Conservation (phyloP, 2,329 filamentous ascomycete genomes). For the Chaetomium globosum region DNA sequence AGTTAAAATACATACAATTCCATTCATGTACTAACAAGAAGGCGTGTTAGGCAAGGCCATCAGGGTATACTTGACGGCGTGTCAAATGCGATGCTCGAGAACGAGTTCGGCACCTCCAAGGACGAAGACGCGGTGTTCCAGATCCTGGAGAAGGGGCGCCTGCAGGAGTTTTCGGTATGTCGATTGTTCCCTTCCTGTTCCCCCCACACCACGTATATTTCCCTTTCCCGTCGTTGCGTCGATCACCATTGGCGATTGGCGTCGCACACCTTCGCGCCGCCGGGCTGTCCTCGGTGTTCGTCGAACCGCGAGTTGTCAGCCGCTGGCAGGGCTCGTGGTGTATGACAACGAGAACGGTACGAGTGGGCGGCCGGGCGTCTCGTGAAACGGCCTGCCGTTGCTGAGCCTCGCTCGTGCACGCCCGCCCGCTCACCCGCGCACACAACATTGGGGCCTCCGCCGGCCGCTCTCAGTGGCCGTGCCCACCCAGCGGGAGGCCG, state of each 20-base stretch:
- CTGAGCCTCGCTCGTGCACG: slow-evolving; percentile 8
- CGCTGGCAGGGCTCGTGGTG: not conserved
- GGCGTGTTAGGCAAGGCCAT: slow-evolving; percentile 69
- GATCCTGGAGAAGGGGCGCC: slow-evolving; percentile 75
- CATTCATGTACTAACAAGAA: not conserved
- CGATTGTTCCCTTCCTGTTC: not conserved
- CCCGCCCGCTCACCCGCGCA: not conserved
- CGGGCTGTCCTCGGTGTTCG: not conserved
- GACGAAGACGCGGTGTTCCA: slow-evolving; percentile 79
- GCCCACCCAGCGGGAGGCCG: not conserved
- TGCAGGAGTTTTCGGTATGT: slow-evolving; percentile 63
- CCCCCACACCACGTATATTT: not conserved
- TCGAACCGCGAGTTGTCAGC: not conserved
- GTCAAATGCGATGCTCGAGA: slow-evolving; percentile 73
- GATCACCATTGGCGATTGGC: not conserved
- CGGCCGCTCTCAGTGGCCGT: slow-evolving; percentile 13
- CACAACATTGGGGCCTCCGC: slow-evolving; percentile 4
- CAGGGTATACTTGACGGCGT: slow-evolving; percentile 79
- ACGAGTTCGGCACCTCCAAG: slow-evolving; percentile 80
- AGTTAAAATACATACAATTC: not conserved
- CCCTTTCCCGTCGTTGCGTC: not conserved
- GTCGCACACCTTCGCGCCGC: not conserved
- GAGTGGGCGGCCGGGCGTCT: slow-evolving; percentile 21
- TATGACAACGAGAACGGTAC: not conserved
- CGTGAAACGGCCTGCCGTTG: slow-evolving; percentile 23